Evolutionary conservation across 139 green algal species (phyloP).

Genomic region (Protoeuglena noctilucae): DNA sequence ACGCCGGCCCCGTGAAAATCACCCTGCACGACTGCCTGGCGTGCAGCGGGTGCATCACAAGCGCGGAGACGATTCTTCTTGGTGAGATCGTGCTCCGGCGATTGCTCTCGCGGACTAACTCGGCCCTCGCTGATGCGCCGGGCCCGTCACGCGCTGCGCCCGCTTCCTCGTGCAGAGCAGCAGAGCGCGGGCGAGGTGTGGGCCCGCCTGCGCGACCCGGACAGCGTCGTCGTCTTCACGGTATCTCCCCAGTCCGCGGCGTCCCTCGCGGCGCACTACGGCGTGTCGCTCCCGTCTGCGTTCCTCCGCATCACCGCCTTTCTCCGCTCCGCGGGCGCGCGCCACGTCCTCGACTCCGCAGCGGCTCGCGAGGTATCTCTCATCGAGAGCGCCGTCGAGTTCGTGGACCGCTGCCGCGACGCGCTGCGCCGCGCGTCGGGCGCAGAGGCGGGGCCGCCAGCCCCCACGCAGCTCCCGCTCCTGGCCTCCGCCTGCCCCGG

Average conservation of each 20-base stretch:
- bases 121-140: no score
- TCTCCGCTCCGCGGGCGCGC: conserved; percentile 14
- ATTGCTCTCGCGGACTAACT: no score
- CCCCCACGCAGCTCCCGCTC: conserved; percentile 64
- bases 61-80: conserved; percentile 84
- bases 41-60: conserved; percentile 91
- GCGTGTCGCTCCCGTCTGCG: conserved; percentile 14
- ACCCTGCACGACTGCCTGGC: conserved; percentile 90
- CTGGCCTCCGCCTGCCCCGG: conserved; percentile 79
- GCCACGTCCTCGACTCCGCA: conserved; percentile 49
- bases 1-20: conserved; percentile 62
- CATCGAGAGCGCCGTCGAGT: conserved; percentile 66
- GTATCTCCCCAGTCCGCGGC: conserved; percentile 64
- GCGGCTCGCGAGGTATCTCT: conserved; percentile 55
- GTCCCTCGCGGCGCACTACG: conserved; percentile 42
- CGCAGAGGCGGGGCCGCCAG: no score
- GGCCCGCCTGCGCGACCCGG: conserved; percentile 16
- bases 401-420: conserved; percentile 32
- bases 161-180: no score
- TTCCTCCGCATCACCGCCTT: conserved; percentile 7
- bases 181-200: conserved; percentile 68
- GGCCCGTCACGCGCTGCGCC: no score
- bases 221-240: conserved; percentile 27
- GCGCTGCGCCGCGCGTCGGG: not conserved
- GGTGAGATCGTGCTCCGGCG: no score